Conservation (phyloP, 495 filamentous ascomycete genomes). For the Daldinia loculata region DNA sequence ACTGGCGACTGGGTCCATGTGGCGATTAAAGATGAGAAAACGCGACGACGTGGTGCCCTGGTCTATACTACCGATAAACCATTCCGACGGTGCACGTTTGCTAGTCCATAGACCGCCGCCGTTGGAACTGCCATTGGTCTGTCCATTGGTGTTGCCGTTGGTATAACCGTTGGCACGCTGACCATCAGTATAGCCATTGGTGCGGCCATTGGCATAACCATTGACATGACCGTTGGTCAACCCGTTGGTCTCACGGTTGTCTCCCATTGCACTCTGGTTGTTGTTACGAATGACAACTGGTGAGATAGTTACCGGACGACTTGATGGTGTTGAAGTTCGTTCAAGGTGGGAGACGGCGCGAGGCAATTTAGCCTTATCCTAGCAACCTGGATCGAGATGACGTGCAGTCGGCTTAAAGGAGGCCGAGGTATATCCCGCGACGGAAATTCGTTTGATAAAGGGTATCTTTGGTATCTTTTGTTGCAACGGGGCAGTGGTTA, state of each 20-base stretch:
- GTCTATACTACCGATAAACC: slow-evolving; percentile 75
- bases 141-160: slow-evolving; percentile 30
- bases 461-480: slow-evolving; percentile 25
- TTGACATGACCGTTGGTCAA: slow-evolving; percentile 9
- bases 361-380: slow-evolving; percentile 45
- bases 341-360: slow-evolving; percentile 24
- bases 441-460: slow-evolving; percentile 15
- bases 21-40: slow-evolving; percentile 88
- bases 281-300: slow-evolving; percentile 21
- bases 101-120: slow-evolving; percentile 6
- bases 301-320: neutral
- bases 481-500: slow-evolving; percentile 19
- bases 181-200: slow-evolving; percentile 32
- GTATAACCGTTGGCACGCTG: slow-evolving; percentile 5
- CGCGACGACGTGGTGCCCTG: slow-evolving; percentile 93
- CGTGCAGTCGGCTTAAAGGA: slow-evolving; percentile 33
- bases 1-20: slow-evolving; percentile 79
- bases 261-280: slow-evolving; percentile 28
- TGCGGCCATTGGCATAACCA: neutral
- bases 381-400: slow-evolving; percentile 32
- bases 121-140: slow-evolving; percentile 7
- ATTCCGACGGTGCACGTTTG: slow-evolving; percentile 23
- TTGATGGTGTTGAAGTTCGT: slow-evolving; percentile 11
- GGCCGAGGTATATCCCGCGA: slow-evolving; percentile 20
- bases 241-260: slow-evolving; percentile 26